Evolutionary conservation across 2,329 filamentous ascomycete genomes (phyloP).

Genomic region (Fusarium transvaalense): DNA sequence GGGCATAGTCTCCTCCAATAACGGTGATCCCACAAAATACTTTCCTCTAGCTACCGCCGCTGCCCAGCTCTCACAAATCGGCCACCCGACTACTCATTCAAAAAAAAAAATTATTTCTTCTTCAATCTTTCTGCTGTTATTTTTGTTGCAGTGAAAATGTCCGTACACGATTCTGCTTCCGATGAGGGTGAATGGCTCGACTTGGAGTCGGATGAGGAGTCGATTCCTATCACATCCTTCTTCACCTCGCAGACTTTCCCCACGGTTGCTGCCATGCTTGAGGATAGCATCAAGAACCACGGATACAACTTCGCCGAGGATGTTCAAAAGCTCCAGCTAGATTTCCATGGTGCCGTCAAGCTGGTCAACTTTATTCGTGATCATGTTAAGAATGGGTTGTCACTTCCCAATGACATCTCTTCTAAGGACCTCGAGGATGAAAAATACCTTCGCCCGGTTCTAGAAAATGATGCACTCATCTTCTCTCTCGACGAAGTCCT

Average conservation of each 20-base stretch:
- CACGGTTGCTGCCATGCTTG: slow-evolving; percentile 73
- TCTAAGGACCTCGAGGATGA: slow-evolving; percentile 78
- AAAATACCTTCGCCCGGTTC: slow-evolving; percentile 81
- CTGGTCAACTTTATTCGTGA: slow-evolving; percentile 77
- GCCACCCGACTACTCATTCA: slow-evolving; percentile 10
- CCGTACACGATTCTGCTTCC: slow-evolving; percentile 49
- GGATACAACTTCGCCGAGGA: slow-evolving; percentile 75
- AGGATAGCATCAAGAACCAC: slow-evolving; percentile 74
- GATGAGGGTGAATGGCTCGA: slow-evolving; percentile 66
- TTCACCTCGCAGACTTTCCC: slow-evolving; percentile 76
- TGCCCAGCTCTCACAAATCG: slow-evolving; percentile 15
- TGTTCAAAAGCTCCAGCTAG: slow-evolving; percentile 69
- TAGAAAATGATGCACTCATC: slow-evolving; percentile 91
- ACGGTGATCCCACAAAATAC: slow-evolving; percentile 50
- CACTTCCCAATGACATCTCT: slow-evolving; percentile 70
- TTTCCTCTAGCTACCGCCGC: slow-evolving; percentile 23
- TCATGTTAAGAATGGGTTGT: slow-evolving; percentile 58
- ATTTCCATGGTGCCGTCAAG: slow-evolving; percentile 80
- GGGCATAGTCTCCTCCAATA: slow-evolving; percentile 55
- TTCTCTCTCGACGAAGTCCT: slow-evolving; percentile 86
- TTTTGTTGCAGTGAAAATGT: slow-evolving; percentile 51
- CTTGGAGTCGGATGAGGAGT: slow-evolving; percentile 72
- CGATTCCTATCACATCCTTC: slow-evolving; percentile 73
- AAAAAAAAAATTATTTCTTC: slow-evolving; percentile 50
- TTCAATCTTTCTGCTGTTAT: slow-evolving; percentile 49